phyloP scores from a whole-genome alignment of 345 rosid species.

The Noccaea caerulescens region DNA sequence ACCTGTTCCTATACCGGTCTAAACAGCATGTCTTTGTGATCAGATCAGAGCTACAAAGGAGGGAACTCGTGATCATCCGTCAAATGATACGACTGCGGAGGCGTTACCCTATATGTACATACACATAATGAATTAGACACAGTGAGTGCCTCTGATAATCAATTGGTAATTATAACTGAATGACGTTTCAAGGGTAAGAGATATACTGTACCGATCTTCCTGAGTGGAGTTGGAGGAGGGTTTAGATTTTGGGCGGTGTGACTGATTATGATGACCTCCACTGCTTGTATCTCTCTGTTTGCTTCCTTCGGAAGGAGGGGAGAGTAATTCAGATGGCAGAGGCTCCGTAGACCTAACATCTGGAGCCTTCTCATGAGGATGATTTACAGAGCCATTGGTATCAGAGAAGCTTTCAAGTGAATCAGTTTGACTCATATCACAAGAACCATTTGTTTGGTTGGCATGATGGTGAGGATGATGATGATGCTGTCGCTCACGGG shows the following conservation, averaged over 20 bases:
- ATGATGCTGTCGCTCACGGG: constrained; percentile 48
- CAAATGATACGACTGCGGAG: constrained; percentile 62
- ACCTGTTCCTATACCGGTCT: constrained; percentile 43
- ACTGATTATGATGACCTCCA: constrained; percentile 30
- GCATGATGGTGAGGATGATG: constrained; percentile 38
- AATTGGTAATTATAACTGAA: not conserved
- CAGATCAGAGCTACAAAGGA: constrained; percentile 60
- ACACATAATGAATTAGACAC: constrained; percentile 27
- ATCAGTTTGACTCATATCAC: constrained; percentile 49
- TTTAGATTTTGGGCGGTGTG: constrained; percentile 47
- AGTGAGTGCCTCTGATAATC: constrained; percentile 4
- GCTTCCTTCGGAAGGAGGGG: constrained; percentile 44
- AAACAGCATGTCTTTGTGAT: constrained; percentile 29
- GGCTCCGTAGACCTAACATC: constrained; percentile 54
- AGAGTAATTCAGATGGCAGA: constrained; percentile 30
- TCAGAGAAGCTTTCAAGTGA: constrained; percentile 49
- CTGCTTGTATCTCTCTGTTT: constrained; percentile 37
- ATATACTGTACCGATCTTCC: constrained; percentile 58
- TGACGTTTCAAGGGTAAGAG: constrained; percentile 15
- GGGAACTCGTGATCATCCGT: constrained; percentile 86
- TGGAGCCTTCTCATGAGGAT: constrained; percentile 41
- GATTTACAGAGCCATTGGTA: constrained; percentile 55
- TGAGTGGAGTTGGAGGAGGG: constrained; percentile 37
- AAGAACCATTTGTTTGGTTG: constrained; percentile 49
- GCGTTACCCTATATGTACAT: constrained; percentile 52